Evolutionary conservation across 306 rosid genomes (phyloP).

Genomic region (Casuarina equisetifolia): DNA sequence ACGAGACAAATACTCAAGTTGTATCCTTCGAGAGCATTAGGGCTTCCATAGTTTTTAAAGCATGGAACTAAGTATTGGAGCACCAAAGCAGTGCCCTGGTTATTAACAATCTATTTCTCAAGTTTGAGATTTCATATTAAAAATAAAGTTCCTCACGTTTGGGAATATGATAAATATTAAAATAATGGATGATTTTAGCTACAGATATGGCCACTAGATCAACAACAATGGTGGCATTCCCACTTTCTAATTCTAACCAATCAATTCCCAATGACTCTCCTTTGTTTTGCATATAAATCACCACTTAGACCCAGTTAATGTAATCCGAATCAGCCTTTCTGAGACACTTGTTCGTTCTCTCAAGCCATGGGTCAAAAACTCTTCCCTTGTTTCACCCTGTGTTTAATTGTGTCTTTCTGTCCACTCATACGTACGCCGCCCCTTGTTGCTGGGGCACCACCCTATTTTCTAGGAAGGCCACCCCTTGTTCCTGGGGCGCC

Average conservation of each 20-base stretch:
- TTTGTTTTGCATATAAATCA: constrained; percentile 38
- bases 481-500: too few species aligned
- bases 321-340: constrained; percentile 14
- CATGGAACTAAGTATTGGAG: not conserved
- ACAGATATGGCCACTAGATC: constrained; percentile 25
- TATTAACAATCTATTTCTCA: not conserved
- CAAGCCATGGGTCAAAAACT: constrained; percentile 35
- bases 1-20: not conserved
- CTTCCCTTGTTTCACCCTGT: constrained; percentile 18
- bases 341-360: not conserved
- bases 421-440: constrained; percentile 34
- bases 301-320: not conserved
- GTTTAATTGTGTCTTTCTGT: constrained; percentile 18
- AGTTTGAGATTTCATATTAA: not conserved
- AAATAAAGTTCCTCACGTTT: not conserved
- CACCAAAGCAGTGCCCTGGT: not conserved
- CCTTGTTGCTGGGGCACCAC: too few species aligned
- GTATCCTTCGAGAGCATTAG: not conserved
- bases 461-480: too few species aligned
- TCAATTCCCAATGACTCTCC: constrained; percentile 10
- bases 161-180: not conserved
- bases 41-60: not conserved
- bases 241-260: constrained; percentile 43
- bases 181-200: not conserved
- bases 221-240: constrained; percentile 35